Conservation (phyloP, 2,329 filamentous ascomycete genomes). For the Ceratocystis huliohia region DNA sequence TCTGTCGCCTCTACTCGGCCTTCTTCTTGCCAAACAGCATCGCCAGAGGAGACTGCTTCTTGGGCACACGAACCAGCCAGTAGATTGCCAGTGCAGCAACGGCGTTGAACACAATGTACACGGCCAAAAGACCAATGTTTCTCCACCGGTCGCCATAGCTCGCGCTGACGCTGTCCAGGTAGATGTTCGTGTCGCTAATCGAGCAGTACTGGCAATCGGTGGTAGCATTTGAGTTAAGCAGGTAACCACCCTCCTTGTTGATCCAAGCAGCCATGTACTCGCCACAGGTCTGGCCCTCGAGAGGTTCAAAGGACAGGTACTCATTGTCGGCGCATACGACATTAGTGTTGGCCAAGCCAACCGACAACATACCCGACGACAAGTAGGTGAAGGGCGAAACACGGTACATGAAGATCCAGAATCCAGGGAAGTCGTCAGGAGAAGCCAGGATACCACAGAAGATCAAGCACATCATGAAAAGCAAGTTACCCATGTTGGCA, state of each 20-base stretch:
- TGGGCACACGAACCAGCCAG: constrained; percentile 40
- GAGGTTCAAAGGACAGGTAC: constrained; percentile 52
- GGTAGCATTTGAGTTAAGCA: constrained; percentile 38
- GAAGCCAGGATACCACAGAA: constrained; percentile 64
- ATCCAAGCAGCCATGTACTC: constrained; percentile 46
- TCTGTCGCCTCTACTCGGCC: constrained; percentile 23
- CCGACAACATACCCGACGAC: constrained; percentile 57
- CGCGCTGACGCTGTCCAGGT: constrained; percentile 37
- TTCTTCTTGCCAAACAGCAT: constrained; percentile 27
- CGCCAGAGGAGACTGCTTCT: constrained; percentile 26
- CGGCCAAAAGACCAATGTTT: constrained; percentile 53
- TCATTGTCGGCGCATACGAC: constrained; percentile 60
- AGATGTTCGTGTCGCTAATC: constrained; percentile 39
- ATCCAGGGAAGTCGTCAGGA: constrained; percentile 50
- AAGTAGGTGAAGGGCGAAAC: constrained; percentile 75
- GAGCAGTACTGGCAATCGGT: constrained; percentile 44
- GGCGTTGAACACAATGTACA: constrained; percentile 48
- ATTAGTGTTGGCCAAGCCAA: constrained; percentile 52
- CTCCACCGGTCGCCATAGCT: constrained; percentile 51
- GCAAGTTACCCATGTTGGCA: constrained; percentile 61
- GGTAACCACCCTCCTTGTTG: constrained; percentile 36
- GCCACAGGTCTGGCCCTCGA: constrained; percentile 43
- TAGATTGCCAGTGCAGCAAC: constrained; percentile 42
- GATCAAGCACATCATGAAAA: constrained; percentile 60
- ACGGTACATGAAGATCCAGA: constrained; percentile 80